Evolutionary conservation across 2,329 filamentous ascomycete species (phyloP), one percentile per base, ranked within the genome.

Genomic region (Gyromitra esculenta): DNA sequence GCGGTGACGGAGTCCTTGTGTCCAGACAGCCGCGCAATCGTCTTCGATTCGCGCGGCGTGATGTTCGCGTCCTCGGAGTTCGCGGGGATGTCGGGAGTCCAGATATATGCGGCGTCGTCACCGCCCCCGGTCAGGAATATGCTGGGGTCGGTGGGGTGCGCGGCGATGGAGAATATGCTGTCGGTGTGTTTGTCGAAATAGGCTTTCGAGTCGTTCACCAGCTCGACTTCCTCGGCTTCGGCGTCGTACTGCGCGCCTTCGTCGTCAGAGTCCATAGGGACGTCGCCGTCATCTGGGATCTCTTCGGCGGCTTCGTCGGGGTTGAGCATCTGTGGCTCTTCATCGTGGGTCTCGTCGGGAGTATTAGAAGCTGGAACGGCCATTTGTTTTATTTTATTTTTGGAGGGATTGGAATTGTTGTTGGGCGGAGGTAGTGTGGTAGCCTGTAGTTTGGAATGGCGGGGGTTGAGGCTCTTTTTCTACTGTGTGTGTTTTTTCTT

Each of bases 1-100:
- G 93, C 89, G 82, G 96, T 97, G 82, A 99, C 91, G 13, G 92
- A 96, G 85, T 99, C 96, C 57, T 89, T 91, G 85, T 99, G 96
- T 59, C 94, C 94, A n/a, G 95, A 91, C 76, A 99, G 87, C 80
- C 89, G 89, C 82, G 91, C 91, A 15, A 97, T 82, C 5, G 90
- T 86, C 67, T 71, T 67, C 8, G 60, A 67, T 72, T 88, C 84
- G 75, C 97, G 85, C 75, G 87, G 86, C 67, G 87, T 87, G 80
- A 89, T 85, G 80, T 91, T 86, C 25, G 88, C 86, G 63, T 85
- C 85, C 78, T 87, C 86, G 1, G 90, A 90, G 81, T 91, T 86
- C 0, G 91, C 90, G 2, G 90, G 90, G 5, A 89, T 89, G 83
- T 97, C 92, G 83, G 96, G 90, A 18, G 77, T 79, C 80, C 80